Evolutionary conservation across 495 filamentous ascomycete species (phyloP), one percentile per base, ranked within the genome.

Genomic region (Neurospora africana): DNA sequence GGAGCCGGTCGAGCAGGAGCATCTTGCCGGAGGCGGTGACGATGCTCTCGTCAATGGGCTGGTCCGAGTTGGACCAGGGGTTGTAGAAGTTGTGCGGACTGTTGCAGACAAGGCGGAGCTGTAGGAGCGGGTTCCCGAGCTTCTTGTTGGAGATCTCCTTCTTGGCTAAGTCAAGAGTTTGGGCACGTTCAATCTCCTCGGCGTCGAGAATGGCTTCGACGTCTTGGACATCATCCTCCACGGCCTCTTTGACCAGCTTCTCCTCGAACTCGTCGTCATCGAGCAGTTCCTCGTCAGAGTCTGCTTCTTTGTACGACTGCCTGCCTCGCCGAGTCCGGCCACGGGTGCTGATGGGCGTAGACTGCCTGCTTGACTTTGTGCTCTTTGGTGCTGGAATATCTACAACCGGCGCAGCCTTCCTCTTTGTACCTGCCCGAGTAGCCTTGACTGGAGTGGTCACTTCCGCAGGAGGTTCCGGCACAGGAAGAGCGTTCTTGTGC

Each of bases 61-160:
- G 80, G 70, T 87, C 85, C 9, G 77, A 76, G 35, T 85, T 82
- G 27, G 83, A 82, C 89, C 93, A 99, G 0, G 95, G 95, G 83
- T 93, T 95, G 82, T 94, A 98, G 83, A 99, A 98, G 76, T 97
- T 95, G 81, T 98, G 95, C 0, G 95, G 95, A 2, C 87, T 91
- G 80, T 99, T 96, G 82, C 96, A 98, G 61, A 91, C 91, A 3
- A 97, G 88, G 7, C 95, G 92, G 15, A 98, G 89, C 81, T 99
- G 95, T 87, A 98, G 91, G 35, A 98, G 80, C 0, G 94, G 93
- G 76, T 99, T 99, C 73, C 96, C 94, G 35, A 99, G 87, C 79
- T 98, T 98, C 84, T 98, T 99, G 36, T 87, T 87, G n/a, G 87
- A 81, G 37, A 98, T 92, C 79, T 97, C 93, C 71, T 72, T 87